A percentile compares a stretch with the other conserved stretches of the same genome.
Conservation (phyloP, 2,329 filamentous ascomycete genomes). For the Plectosphaerella sp. region DNA sequence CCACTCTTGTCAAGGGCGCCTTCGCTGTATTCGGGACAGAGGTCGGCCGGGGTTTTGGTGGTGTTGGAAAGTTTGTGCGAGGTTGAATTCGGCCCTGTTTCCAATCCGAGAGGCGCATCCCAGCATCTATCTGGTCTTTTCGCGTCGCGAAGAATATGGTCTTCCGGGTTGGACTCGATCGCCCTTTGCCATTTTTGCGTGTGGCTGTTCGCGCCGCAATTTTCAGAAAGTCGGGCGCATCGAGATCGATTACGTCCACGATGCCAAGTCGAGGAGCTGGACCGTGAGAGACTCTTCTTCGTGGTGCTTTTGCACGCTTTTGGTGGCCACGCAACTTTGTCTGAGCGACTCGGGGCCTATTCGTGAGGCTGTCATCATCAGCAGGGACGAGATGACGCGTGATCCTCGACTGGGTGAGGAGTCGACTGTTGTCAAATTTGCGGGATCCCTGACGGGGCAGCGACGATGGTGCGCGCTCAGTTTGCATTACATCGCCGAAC, state of each 20-base stretch:
- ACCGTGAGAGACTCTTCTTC: no score
- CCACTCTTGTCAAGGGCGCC: not conserved
- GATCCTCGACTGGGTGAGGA: no score
- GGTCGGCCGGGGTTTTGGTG: no score
- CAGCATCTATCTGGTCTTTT: slow-evolving; percentile 55
- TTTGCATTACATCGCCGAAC: no score
- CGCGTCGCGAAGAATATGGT: slow-evolving; percentile 56
- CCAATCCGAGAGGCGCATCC: slow-evolving; percentile 51
- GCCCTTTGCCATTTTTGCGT: slow-evolving; percentile 42
- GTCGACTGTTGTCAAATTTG: no score
- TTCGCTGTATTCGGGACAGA: no score
- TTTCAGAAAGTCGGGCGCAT: slow-evolving; percentile 54
- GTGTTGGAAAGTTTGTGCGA: slow-evolving; percentile 11
- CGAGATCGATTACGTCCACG: slow-evolving; percentile 50
- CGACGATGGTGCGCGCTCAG: no score
- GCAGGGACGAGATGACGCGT: not conserved
- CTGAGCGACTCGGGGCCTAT: no score
- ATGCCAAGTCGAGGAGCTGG: slow-evolving; percentile 48
- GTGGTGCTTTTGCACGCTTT: no score
- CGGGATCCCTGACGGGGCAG: no score
- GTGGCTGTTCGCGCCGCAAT: slow-evolving; percentile 56
- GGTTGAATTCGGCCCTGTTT: slow-evolving; percentile 46
- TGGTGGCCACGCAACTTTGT: no score
- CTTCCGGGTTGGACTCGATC: slow-evolving; percentile 51
- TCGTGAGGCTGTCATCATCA: not conserved